phyloP scores from a whole-genome alignment of 345 rosid genomes.

The Dipteronia dyeriana region DNA sequence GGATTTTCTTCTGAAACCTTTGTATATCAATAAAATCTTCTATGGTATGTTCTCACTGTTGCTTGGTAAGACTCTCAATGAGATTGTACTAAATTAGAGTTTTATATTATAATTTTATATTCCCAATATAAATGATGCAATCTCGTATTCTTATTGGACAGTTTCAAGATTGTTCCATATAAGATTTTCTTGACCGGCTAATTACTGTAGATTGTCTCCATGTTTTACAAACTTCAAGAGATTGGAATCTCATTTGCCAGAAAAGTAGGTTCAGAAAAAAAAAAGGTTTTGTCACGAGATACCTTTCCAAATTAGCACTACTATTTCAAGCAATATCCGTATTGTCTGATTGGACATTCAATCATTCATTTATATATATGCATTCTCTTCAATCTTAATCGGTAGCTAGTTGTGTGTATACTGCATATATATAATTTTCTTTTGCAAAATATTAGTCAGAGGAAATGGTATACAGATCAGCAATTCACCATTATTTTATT shows the following conservation, averaged over 20 bases:
- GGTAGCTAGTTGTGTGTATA: not conserved
- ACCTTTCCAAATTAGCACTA: slow-evolving; percentile 43
- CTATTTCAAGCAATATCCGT: slow-evolving; percentile 34
- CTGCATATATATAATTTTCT: not conserved
- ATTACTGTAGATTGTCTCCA: not conserved
- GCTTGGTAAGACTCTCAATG: too few species aligned
- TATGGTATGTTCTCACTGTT: too few species aligned
- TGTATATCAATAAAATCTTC: too few species aligned
- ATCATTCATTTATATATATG: slow-evolving; percentile 19
- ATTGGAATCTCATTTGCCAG: slow-evolving; percentile 38
- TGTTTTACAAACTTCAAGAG: slow-evolving; percentile 8
- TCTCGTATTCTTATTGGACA: too few species aligned
- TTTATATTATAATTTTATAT: too few species aligned
- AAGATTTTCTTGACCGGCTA: not conserved
- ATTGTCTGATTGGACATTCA: slow-evolving; percentile 38
- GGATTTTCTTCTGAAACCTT: not conserved
- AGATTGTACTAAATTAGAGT: too few species aligned
- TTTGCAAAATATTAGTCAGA: not conserved
- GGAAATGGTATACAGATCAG: slow-evolving; percentile 26
- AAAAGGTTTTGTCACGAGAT: slow-evolving; percentile 45
- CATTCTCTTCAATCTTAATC: not conserved
- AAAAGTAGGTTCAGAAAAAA: slow-evolving; percentile 23
- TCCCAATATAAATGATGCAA: too few species aligned
- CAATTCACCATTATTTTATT: slow-evolving; percentile 11
- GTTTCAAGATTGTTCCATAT: too few species aligned